phyloP scores from a whole-genome alignment of 495 filamentous ascomycete genomes.

The Penicillium nucicola region DNA sequence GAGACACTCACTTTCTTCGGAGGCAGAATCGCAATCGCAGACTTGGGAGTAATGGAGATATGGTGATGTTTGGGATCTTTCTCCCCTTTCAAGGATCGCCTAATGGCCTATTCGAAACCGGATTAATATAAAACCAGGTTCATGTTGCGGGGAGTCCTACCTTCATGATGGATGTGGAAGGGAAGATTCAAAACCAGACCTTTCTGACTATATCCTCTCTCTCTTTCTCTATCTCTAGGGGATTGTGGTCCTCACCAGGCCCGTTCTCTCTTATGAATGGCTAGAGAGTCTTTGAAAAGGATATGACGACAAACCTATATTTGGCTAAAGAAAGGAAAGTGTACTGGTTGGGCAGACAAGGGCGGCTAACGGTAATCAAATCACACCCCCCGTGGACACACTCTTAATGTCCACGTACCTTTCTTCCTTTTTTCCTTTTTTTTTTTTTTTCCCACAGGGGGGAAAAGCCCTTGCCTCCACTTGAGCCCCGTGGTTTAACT shows the following conservation, averaged over 20 bases:
- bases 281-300: too few relatives aligned
- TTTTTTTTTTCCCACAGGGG: too few relatives aligned
- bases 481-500: not conserved
- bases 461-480: not conserved
- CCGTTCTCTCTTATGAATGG: too few relatives aligned
- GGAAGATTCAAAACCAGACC: constrained; percentile 15
- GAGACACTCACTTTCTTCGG: constrained; percentile 93
- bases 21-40: constrained; percentile 90
- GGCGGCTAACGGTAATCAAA: too few relatives aligned
- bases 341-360: too few relatives aligned
- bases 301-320: too few relatives aligned
- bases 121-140: constrained; percentile 13
- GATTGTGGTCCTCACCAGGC: constrained; percentile 25
- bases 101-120: constrained; percentile 57
- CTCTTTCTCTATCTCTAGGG: too few relatives aligned
- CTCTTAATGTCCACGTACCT: too few relatives aligned
- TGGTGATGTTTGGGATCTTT: constrained; percentile 72
- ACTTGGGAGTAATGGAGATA: constrained; percentile 86
- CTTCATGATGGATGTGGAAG: constrained; percentile 22
- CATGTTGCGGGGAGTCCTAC: constrained; percentile 16
- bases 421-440: too few relatives aligned
- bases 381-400: too few relatives aligned
- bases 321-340: too few relatives aligned
- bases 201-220: too few relatives aligned
- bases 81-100: constrained; percentile 84